Percentiles rank a stretch among this genome's conserved stretches.
These are phyloP conservation scores for Calocybe cyanea DNA, from an alignment of 768 basidiomycete genomes.

Conservation along the genomic window DNA sequence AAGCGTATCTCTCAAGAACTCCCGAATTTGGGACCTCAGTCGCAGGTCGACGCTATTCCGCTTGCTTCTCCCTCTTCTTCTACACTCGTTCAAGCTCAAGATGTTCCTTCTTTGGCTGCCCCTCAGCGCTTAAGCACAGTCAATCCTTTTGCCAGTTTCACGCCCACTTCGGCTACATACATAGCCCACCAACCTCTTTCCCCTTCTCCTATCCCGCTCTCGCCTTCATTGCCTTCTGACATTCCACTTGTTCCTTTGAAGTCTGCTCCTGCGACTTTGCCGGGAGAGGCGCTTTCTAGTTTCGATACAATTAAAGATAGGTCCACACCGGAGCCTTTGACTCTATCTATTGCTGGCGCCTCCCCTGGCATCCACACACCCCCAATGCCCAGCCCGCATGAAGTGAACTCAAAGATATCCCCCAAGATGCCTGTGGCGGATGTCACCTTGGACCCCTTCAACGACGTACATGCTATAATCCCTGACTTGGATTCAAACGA, in stretches of 20 bases:
- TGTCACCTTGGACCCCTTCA: slow-evolving; percentile 9
- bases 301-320: not conserved
- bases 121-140: slow-evolving; percentile 6
- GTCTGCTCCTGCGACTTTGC: not conserved
- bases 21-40: not conserved
- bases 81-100: not conserved
- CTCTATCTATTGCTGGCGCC: not conserved
- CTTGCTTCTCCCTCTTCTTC: slow-evolving; percentile 4
- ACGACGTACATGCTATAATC: slow-evolving; percentile 8
- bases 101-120: not conserved
- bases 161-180: slow-evolving; percentile 3
- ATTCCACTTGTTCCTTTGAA: slow-evolving; percentile 8
- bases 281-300: not conserved
- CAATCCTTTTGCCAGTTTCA: slow-evolving; percentile 11
- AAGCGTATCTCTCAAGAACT: slow-evolving; percentile 6
- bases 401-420: not conserved
- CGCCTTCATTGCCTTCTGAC: slow-evolving; percentile 7
- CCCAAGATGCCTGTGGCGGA: not conserved
- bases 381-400: not conserved
- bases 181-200: slow-evolving; percentile 3
- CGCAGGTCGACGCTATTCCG: slow-evolving; percentile 5
- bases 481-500: not conserved
- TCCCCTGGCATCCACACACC: not conserved
- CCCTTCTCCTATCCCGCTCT: slow-evolving; percentile 8
- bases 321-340: not conserved